Conservation (phyloP, 805 yeast species). For the Saccharomycopsis fermentans region DNA sequence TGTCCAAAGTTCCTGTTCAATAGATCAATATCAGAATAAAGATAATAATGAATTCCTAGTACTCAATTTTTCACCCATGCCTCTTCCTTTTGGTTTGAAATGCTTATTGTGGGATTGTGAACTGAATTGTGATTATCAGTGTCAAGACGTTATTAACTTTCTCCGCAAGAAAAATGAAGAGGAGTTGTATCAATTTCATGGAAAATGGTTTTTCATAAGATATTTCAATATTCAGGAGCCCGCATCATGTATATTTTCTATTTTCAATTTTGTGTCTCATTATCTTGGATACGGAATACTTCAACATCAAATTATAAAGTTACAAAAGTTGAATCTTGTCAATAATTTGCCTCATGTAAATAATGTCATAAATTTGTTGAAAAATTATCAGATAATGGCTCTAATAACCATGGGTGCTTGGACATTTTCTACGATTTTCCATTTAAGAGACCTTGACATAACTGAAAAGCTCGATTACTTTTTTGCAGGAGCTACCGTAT, state of each 20-base stretch:
- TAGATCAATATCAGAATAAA: constrained; percentile 13
- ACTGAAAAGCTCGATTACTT: constrained; percentile 88
- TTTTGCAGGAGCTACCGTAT: constrained; percentile 83
- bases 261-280: constrained; percentile 61
- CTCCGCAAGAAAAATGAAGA: constrained; percentile 37
- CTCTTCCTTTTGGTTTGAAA: constrained; percentile 33
- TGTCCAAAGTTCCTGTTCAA: constrained; percentile 22
- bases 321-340: constrained; percentile 11
- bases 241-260: constrained; percentile 69
- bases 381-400: constrained; percentile 39
- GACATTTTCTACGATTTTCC: constrained; percentile 79
- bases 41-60: constrained; percentile 27
- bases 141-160: constrained; percentile 68
- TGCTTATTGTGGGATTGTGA: constrained; percentile 64
- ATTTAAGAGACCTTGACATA: constrained; percentile 65
- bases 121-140: constrained; percentile 83
- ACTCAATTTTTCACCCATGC: constrained; percentile 27
- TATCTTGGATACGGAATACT: constrained; percentile 34
- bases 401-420: constrained; percentile 75
- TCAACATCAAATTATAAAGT: constrained; percentile 18
- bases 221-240: constrained; percentile 77
- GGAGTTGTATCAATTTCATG: constrained; percentile 78
- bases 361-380: constrained; percentile 20
- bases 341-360: constrained; percentile 11
- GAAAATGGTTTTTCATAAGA: constrained; percentile 92